phyloP scores from a whole-genome alignment of 768 basidiomycete species.

The Dentipellis fragilis region DNA sequence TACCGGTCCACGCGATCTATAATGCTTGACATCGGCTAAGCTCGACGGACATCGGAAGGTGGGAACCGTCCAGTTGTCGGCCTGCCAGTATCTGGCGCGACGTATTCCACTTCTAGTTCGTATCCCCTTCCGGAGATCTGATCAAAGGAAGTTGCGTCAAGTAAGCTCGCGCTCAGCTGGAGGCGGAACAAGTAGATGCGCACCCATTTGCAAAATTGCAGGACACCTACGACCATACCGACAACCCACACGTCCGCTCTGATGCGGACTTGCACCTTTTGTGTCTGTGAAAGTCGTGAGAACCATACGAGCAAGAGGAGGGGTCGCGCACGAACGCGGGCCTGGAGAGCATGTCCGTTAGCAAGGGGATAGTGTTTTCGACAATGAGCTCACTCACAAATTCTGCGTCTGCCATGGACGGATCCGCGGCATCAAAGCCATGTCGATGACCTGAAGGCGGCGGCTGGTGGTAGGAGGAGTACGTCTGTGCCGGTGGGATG shows the following conservation, averaged over 20 bases:
- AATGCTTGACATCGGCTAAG: background rate
- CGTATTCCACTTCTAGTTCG: slow-evolving; percentile 1
- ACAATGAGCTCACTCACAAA: too few species aligned
- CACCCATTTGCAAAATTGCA: slow-evolving; percentile 14
- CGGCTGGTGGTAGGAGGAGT: too few species aligned
- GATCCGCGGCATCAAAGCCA: too few species aligned
- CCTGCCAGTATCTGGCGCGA: slow-evolving; percentile 3
- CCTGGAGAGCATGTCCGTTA: background rate
- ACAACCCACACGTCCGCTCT: slow-evolving; percentile 23
- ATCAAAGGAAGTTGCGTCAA: background rate
- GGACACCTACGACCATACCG: slow-evolving; percentile 18
- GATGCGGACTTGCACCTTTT: slow-evolving; percentile 21
- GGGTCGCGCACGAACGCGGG: background rate
- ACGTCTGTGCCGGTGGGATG: too few species aligned
- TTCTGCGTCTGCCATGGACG: too few species aligned
- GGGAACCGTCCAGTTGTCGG: slow-evolving; percentile 1
- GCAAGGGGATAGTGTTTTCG: too few species aligned
- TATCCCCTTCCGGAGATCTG: too few species aligned
- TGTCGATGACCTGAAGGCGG: too few species aligned
- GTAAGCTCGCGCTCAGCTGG: background rate
- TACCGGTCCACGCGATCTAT: background rate
- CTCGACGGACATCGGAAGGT: background rate
- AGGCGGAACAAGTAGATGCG: background rate
- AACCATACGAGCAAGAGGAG: background rate
- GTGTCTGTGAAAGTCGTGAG: slow-evolving; percentile 8